phyloP scores from a whole-genome alignment of 306 rosid genomes.

The Pueraria montana region DNA sequence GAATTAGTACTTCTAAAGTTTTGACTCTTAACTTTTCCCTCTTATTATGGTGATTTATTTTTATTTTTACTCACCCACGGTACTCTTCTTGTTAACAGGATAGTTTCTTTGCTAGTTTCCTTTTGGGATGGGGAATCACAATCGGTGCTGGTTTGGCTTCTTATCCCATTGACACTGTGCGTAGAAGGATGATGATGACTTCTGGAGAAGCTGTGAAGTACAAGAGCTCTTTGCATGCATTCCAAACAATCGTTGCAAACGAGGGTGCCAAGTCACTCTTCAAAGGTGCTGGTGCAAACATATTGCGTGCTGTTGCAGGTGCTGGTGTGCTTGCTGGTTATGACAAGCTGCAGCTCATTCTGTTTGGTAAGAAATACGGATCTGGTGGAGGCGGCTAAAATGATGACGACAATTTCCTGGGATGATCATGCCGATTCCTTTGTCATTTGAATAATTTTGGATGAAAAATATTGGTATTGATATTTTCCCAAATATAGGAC shows the following conservation, averaged over 20 bases:
- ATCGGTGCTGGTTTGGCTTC: constrained; percentile 91
- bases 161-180: constrained; percentile 87
- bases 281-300: constrained; percentile 96
- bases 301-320: constrained; percentile 91
- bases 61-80: constrained; percentile 21
- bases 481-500: constrained; percentile 43
- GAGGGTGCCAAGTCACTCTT: constrained; percentile 90
- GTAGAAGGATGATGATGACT: constrained; percentile 98
- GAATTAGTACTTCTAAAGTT: constrained; percentile 2
- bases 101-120: constrained; percentile 89
- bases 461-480: constrained; percentile 28
- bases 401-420: constrained; percentile 49
- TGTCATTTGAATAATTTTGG: constrained; percentile 55
- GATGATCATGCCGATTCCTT: constrained; percentile 43
- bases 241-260: constrained; percentile 71
- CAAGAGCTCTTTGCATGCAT: constrained; percentile 80
- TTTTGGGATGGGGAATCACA: constrained; percentile 90
- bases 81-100: constrained; percentile 65
- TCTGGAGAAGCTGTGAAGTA: constrained; percentile 97
- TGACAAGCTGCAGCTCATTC: constrained; percentile 81
- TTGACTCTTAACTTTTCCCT: background rate
- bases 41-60: background rate
- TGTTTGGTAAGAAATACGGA: constrained; percentile 93
- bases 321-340: constrained; percentile 97
- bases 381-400: constrained; percentile 88